Percentiles rank a stretch among this genome's conserved stretches.
Conservation (phyloP, 202 grass and related monocot species). For the Panicum virgatum region DNA sequence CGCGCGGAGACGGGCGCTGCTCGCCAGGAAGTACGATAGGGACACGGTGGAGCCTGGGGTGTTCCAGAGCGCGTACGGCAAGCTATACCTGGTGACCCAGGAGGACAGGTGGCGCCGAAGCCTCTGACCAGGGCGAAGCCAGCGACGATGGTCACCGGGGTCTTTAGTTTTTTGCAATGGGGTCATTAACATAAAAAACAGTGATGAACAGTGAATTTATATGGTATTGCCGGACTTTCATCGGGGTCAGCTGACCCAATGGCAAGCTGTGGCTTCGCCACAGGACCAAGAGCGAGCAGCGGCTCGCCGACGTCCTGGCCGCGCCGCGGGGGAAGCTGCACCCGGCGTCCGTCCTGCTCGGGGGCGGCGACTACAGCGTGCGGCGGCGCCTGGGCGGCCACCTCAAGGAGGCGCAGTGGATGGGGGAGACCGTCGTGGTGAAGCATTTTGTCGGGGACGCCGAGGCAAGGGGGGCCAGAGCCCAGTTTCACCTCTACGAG, state of each 20-base stretch:
- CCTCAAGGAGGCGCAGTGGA: conserved; percentile 83
- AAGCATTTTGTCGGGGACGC: conserved; percentile 68
- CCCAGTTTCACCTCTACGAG: too few species aligned
- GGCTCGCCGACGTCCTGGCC: conserved; percentile 62
- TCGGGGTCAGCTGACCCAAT: too few species aligned
- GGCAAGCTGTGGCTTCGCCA: too few species aligned
- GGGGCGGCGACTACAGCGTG: conserved; percentile 77
- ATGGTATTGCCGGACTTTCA: too few species aligned
- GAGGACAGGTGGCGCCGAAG: conserved; percentile 44
- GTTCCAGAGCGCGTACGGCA: conserved; percentile 66
- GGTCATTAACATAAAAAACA: too few species aligned
- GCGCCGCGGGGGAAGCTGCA: conserved; percentile 54
- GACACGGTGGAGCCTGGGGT: conserved; percentile 64
- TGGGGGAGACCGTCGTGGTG: conserved; percentile 67
- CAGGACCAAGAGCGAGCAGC: conserved; percentile 53
- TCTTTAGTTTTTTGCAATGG: too few species aligned
- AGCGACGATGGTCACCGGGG: too few species aligned
- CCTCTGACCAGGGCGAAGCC: too few species aligned
- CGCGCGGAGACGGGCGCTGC: conserved; percentile 36
- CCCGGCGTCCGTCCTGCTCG: conserved; percentile 54
- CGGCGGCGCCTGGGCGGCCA: conserved; percentile 48
- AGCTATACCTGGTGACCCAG: conserved; percentile 48
- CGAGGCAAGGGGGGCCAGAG: too few species aligned
- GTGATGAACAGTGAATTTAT: too few species aligned
- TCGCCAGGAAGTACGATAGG: conserved; percentile 66